A percentile compares a stretch with the other conserved stretches of the same genome.
phyloP scores from a whole-genome alignment of 805 yeast genomes.

The Blastobotrys chiropterorum region DNA sequence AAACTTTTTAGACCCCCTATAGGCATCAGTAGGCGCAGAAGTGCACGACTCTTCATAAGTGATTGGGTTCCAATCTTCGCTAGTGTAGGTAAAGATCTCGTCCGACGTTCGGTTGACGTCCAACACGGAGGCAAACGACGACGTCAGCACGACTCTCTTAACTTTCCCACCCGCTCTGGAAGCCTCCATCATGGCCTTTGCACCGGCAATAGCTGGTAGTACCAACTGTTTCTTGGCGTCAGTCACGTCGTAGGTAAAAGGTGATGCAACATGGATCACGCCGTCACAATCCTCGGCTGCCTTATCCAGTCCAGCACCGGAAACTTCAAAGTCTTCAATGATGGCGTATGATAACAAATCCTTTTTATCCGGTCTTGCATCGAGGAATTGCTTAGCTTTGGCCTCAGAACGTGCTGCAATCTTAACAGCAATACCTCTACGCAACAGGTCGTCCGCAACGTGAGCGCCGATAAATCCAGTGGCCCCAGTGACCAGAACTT shows the following conservation, averaged over 20 bases:
- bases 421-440: constrained; percentile 37
- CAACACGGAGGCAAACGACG: constrained; percentile 47
- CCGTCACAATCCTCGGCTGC: constrained; percentile 31
- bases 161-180: constrained; percentile 35
- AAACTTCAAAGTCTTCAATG: constrained; percentile 28
- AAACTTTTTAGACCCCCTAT: constrained; percentile 41
- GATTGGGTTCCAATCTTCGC: constrained; percentile 34
- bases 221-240: constrained; percentile 38
- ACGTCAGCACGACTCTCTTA: constrained; percentile 41
- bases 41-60: constrained; percentile 25
- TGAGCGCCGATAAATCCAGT: constrained; percentile 22
- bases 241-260: constrained; percentile 30
- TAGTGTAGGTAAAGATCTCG: constrained; percentile 12
- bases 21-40: constrained; percentile 7
- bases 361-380: not conserved
- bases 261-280: constrained; percentile 39
- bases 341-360: constrained; percentile 23
- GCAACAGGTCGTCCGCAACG: constrained; percentile 28
- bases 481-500: constrained; percentile 22
- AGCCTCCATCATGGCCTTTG: constrained; percentile 38
- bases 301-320: constrained; percentile 39
- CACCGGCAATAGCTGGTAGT: constrained; percentile 44
- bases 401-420: constrained; percentile 41
- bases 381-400: constrained; percentile 24
- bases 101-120: constrained; percentile 10